Evolutionary conservation across 2,329 filamentous ascomycete genomes (phyloP).

Genomic region (Arthroderma uncinatum): DNA sequence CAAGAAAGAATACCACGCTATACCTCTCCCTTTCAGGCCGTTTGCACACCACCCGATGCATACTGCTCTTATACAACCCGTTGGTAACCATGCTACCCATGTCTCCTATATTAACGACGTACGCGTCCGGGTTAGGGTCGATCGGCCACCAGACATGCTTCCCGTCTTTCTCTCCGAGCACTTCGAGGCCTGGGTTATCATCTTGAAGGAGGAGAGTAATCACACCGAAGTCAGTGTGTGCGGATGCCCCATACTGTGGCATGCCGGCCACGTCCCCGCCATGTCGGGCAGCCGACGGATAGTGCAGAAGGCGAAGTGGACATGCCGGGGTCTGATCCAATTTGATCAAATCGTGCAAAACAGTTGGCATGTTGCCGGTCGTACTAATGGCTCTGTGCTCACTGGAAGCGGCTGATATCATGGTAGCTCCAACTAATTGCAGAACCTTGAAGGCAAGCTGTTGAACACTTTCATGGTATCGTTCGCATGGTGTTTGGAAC

Average conservation of each 20-base stretch:
- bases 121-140: conserved; percentile 35
- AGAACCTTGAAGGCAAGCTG: conserved; percentile 2
- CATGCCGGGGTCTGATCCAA: neutral
- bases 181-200: conserved; percentile 40
- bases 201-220: conserved; percentile 47
- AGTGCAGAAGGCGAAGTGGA: conserved; percentile 2
- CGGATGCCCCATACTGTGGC: conserved; percentile 3
- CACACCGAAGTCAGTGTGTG: conserved; percentile 44
- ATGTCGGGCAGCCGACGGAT: neutral
- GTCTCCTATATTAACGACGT: conserved; percentile 43
- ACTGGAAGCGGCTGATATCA: neutral
- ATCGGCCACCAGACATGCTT: conserved; percentile 34
- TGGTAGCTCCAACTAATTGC: neutral
- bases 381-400: neutral
- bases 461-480: neutral
- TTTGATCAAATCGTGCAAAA: conserved; percentile 5
- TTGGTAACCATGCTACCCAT: conserved; percentile 43
- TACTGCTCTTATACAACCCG: conserved; percentile 39
- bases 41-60: conserved; percentile 14
- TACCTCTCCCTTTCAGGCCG: conserved; percentile 3
- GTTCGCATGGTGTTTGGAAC: conserved; percentile 2
- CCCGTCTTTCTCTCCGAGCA: conserved; percentile 36
- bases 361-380: neutral
- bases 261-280: neutral
- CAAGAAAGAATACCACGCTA: conserved; percentile 5